Conservation (phyloP, 345 rosid genomes). For the Murraya paniculata region DNA sequence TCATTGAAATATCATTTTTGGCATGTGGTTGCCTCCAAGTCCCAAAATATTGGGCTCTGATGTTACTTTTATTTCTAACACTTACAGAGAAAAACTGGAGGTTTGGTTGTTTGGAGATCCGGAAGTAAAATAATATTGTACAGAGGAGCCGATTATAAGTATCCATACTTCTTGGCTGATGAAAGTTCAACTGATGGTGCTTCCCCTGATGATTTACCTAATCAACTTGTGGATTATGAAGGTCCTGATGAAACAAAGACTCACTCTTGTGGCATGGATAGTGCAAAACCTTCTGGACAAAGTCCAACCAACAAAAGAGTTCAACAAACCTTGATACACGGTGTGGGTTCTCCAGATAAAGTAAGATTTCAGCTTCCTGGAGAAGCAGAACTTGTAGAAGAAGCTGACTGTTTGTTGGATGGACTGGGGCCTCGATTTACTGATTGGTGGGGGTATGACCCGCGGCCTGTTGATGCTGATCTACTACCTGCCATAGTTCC, state of each 20-base stretch:
- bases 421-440: constrained; percentile 88
- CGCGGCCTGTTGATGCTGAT: constrained; percentile 90
- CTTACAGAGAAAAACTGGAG: constrained; percentile 89
- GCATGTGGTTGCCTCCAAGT: background rate
- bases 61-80: constrained; percentile 16
- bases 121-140: constrained; percentile 82
- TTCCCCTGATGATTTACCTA: constrained; percentile 29
- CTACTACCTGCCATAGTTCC: constrained; percentile 78
- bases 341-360: constrained; percentile 73
- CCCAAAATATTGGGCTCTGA: background rate
- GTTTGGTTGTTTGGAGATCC: constrained; percentile 91
- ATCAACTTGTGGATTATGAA: constrained; percentile 17
- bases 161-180: constrained; percentile 72
- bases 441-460: constrained; percentile 98
- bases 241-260: constrained; percentile 28
- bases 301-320: constrained; percentile 23
- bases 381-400: constrained; percentile 68
- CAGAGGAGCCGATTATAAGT: constrained; percentile 73
- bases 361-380: constrained; percentile 83
- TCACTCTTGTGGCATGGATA: constrained; percentile 17
- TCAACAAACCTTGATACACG: constrained; percentile 41
- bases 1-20: background rate
- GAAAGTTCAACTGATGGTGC: constrained; percentile 20
- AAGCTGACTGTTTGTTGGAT: constrained; percentile 73
- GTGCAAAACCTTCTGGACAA: constrained; percentile 23